These are phyloP conservation scores for Pugionium dolabratum DNA, from an alignment of 345 rosid genomes.

Conservation along the genomic window DNA sequence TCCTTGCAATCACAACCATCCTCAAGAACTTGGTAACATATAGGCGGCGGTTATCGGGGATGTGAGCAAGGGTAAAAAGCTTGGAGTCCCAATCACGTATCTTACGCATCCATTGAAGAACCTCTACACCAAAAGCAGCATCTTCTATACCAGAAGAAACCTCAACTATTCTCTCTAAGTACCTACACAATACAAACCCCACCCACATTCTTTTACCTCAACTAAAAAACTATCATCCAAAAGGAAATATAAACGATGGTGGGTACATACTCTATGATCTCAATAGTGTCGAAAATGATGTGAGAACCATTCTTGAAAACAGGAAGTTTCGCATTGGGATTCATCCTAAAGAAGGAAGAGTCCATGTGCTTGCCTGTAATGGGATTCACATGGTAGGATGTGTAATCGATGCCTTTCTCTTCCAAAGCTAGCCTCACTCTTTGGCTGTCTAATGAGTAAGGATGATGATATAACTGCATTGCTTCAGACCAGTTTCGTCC, in stretches of 20 bases:
- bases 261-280: conserved; percentile 71
- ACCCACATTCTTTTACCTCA: neutral
- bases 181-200: conserved; percentile 45
- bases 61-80: conserved; percentile 64
- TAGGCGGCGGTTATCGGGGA: conserved; percentile 59
- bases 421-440: conserved; percentile 84
- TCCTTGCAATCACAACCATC: conserved; percentile 72
- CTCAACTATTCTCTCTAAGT: conserved; percentile 68
- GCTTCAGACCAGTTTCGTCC: conserved; percentile 21
- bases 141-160: conserved; percentile 56
- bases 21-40: conserved; percentile 72
- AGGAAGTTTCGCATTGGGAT: conserved; percentile 66
- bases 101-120: conserved; percentile 72
- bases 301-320: conserved; percentile 81
- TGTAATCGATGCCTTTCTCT: conserved; percentile 90
- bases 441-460: conserved; percentile 83
- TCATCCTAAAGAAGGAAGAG: conserved; percentile 76
- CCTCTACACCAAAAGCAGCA: conserved; percentile 51
- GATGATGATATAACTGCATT: conserved; percentile 97
- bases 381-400: conserved; percentile 86
- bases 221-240: neutral
- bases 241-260: neutral
- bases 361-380: conserved; percentile 79
- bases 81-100: conserved; percentile 77
- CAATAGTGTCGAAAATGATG: conserved; percentile 67